These are phyloP conservation scores for Tuber indicum DNA, from an alignment of 495 filamentous ascomycete species.

Conservation along the genomic window DNA sequence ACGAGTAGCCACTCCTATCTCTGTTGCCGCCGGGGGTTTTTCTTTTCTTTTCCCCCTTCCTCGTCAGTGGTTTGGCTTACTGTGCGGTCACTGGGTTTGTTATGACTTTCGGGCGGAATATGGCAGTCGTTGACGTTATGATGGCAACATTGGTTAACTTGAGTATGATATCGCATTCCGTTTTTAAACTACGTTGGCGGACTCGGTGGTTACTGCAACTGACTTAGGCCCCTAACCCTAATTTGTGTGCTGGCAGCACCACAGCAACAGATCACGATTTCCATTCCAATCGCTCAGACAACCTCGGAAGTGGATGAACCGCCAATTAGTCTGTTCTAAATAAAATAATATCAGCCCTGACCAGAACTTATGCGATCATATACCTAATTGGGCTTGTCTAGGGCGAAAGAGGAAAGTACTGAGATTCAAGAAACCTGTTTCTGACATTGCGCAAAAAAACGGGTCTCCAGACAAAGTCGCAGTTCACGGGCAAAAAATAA, in stretches of 20 bases:
- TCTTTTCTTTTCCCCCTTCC: not conserved
- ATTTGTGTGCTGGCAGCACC: slow-evolving; percentile 3
- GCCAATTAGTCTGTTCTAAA: not conserved
- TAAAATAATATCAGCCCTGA: not conserved
- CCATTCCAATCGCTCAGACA: not conserved
- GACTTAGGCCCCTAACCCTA: not conserved
- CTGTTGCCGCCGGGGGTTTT: not conserved
- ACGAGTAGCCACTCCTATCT: not conserved
- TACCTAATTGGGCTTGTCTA: not conserved
- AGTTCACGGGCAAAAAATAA: not conserved
- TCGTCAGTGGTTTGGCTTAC: not conserved
- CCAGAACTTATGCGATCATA: not conserved
- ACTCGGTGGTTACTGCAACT: not conserved
- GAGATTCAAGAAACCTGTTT: not conserved
- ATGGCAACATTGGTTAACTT: not conserved
- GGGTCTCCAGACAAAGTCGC: not conserved
- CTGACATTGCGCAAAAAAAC: not conserved
- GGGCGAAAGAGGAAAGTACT: not conserved
- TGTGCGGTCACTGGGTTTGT: not conserved
- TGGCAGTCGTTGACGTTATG: not conserved
- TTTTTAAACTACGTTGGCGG: not conserved
- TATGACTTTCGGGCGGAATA: not conserved
- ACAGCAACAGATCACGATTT: slow-evolving; percentile 4
- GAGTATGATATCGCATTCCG: not conserved
- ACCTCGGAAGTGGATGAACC: not conserved